Evolutionary conservation across 148 eudicot species (phyloP).

Genomic region (Rhododendron ferrugineum): DNA sequence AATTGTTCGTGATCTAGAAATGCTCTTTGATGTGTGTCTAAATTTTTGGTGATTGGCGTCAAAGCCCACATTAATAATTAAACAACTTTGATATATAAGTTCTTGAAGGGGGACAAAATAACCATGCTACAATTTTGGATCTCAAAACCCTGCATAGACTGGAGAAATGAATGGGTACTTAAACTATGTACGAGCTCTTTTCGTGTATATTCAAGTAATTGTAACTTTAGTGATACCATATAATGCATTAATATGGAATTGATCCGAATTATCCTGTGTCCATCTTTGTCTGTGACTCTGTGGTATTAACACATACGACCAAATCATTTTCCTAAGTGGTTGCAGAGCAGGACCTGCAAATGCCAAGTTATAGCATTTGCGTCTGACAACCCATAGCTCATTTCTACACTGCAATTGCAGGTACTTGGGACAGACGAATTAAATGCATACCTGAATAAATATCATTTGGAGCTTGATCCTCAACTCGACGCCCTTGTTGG

Average conservation of each 20-base stretch:
- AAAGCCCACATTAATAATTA: not conserved
- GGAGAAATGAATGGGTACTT: conserved; percentile 4
- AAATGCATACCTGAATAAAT: conserved; percentile 40
- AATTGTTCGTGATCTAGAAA: not conserved
- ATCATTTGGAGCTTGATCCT: conserved; percentile 46
- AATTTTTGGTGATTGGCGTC: not conserved
- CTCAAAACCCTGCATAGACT: not conserved
- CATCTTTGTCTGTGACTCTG: not conserved
- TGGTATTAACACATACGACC: not conserved
- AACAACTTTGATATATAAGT: not conserved
- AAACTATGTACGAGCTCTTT: not conserved
- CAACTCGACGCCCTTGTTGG: conserved; percentile 53
- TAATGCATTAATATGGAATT: not conserved
- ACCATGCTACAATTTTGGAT: not conserved
- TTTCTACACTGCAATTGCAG: conserved; percentile 21
- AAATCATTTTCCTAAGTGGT: not conserved
- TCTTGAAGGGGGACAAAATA: not conserved
- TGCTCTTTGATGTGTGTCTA: not conserved
- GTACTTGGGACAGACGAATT: conserved; percentile 53
- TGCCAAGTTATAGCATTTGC: not conserved
- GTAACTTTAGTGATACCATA: not conserved
- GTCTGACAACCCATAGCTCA: not conserved
- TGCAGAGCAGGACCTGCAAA: not conserved
- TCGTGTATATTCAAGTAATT: not conserved
- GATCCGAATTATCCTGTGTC: not conserved